phyloP scores from a whole-genome alignment of 176 grass and related monocot genomes.

The Oryza meridionalis region DNA sequence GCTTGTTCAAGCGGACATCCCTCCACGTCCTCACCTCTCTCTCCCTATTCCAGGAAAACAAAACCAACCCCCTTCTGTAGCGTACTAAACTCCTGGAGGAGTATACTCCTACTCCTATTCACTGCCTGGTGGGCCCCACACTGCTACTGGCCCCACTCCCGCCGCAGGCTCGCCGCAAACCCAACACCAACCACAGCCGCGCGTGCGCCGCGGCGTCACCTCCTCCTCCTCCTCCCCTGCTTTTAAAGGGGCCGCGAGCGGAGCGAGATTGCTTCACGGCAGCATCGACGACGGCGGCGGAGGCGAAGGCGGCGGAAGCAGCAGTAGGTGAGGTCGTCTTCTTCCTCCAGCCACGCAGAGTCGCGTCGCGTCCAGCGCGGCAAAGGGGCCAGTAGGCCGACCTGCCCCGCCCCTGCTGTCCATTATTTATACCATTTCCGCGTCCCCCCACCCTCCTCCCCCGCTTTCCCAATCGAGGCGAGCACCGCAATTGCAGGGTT shows the following conservation, averaged over 20 bases:
- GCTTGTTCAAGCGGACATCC: background rate
- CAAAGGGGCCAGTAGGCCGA: slow-evolving; percentile 36
- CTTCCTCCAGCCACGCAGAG: background rate
- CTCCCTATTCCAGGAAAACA: background rate
- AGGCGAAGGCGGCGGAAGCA: background rate
- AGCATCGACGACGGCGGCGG: background rate
- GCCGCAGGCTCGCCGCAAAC: background rate
- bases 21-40: background rate
- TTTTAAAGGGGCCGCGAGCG: background rate
- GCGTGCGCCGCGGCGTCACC: background rate
- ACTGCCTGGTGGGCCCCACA: slow-evolving; percentile 8
- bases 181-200: background rate
- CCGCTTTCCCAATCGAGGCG: slow-evolving; percentile 51
- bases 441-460: slow-evolving; percentile 20
- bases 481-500: slow-evolving; percentile 56
- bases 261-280: background rate
- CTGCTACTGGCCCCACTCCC: background rate
- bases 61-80: background rate
- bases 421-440: slow-evolving; percentile 48
- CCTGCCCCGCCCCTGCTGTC: slow-evolving; percentile 18
- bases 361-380: slow-evolving; percentile 50
- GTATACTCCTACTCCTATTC: background rate
- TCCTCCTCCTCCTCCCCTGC: background rate
- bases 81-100: background rate
- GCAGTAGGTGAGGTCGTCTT: background rate